A percentile compares a stretch with the other conserved stretches of the same genome.
phyloP scores from a whole-genome alignment of 768 basidiomycete species.

The Sarcomyxa edulis region DNA sequence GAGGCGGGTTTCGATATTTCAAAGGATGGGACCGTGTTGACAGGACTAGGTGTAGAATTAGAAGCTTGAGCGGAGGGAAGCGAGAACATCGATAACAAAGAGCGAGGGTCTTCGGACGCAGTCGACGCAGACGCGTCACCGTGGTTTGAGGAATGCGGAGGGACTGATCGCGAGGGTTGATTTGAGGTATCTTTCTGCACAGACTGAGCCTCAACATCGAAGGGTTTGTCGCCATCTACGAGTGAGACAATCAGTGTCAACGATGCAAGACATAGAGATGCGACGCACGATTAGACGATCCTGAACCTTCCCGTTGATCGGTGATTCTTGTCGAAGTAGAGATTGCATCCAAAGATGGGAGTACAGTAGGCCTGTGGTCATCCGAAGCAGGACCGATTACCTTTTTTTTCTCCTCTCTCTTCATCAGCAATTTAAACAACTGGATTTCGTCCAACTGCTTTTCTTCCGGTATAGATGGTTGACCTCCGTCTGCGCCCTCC shows the following conservation, averaged over 20 bases:
- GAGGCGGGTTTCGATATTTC: constrained; percentile 4
- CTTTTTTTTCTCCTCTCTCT: constrained; percentile 58
- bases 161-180: background rate
- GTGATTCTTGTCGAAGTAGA: constrained; percentile 2
- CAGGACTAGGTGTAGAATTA: background rate
- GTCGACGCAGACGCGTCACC: no score
- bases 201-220: no score
- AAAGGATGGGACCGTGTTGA: background rate
- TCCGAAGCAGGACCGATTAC: constrained; percentile 12
- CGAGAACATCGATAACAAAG: background rate
- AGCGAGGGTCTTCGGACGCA: no score
- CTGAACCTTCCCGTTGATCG: constrained; percentile 2
- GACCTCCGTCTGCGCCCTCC: constrained; percentile 14
- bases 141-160: no score
- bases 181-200: no score
- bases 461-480: constrained; percentile 14
- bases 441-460: constrained; percentile 76
- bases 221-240: no score
- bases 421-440: constrained; percentile 79
- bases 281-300: constrained; percentile 1
- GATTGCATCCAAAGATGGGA: constrained; percentile 6
- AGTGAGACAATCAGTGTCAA: no score
- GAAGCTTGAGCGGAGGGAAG: background rate
- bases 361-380: background rate
- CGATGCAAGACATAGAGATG: background rate